These are phyloP conservation scores for Elaphomyces granulatus DNA, from an alignment of 495 filamentous ascomycete genomes.

Conservation along the genomic window DNA sequence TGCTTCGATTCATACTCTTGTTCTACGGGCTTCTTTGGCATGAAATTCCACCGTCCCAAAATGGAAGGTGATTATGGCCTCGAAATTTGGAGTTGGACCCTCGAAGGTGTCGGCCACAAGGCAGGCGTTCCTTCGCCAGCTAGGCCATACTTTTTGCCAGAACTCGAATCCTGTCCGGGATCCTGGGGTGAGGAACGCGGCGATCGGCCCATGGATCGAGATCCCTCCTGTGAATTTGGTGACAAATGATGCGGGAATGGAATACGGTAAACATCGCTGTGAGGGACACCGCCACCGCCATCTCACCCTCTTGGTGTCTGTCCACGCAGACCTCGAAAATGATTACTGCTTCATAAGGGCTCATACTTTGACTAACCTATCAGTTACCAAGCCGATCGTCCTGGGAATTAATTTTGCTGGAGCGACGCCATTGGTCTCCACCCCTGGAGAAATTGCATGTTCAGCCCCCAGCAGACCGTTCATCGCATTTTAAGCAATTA, in stretches of 20 bases:
- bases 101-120: constrained; percentile 39
- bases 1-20: constrained; percentile 21
- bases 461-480: no score
- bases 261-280: constrained; percentile 46
- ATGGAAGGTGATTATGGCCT: constrained; percentile 23
- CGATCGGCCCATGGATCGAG: constrained; percentile 53
- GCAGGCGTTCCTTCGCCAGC: constrained; percentile 45
- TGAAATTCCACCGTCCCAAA: constrained; percentile 20
- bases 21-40: constrained; percentile 7
- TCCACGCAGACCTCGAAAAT: neutral
- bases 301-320: no score
- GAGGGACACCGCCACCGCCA: constrained; percentile 48
- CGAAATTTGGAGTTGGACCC: constrained; percentile 7
- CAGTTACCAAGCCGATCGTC: constrained; percentile 61
- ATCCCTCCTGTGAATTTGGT: constrained; percentile 34
- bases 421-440: constrained; percentile 43
- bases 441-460: constrained; percentile 46
- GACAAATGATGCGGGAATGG: constrained; percentile 32
- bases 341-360: no score
- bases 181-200: constrained; percentile 45
- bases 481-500: no score
- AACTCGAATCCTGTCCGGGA: constrained; percentile 21
- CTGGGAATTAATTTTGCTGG: constrained; percentile 44
- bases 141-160: constrained; percentile 61
- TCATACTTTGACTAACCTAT: no score